Conservation (phyloP, 176 grass and related monocot species). For the Puccinellia tenuiflora region DNA sequence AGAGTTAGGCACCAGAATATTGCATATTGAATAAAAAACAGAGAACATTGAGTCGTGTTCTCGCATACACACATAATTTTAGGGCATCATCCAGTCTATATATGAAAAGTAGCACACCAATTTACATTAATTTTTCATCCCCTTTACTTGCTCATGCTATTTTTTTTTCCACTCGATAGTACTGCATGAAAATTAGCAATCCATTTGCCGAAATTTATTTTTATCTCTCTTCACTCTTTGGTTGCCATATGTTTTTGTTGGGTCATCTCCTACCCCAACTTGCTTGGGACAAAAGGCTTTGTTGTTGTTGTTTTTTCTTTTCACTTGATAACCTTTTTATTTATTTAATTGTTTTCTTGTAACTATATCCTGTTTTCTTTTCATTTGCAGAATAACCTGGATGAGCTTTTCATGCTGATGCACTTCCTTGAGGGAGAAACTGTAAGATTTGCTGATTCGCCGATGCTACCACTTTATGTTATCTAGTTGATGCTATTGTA, state of each 20-base stretch:
- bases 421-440: conserved; percentile 98
- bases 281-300: not conserved
- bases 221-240: not conserved
- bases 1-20: not conserved
- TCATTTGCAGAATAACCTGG: conserved; percentile 90
- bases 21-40: not conserved
- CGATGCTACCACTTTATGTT: conserved; percentile 11
- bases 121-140: not conserved
- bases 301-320: not conserved
- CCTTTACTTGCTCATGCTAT: conserved; percentile 3
- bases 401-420: conserved; percentile 99
- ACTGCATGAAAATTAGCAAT: not conserved
- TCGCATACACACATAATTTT: not conserved
- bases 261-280: not conserved
- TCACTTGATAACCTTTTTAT: not conserved
- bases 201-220: not conserved
- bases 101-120: not conserved
- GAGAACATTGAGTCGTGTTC: not conserved
- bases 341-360: not conserved
- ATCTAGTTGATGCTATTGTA: conserved; percentile 16
- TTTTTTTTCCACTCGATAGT: not conserved
- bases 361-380: not conserved
- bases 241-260: not conserved
- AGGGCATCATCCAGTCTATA: not conserved
- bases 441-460: conserved; percentile 49